These are phyloP conservation scores for Cyclotella baltica DNA, from an alignment of 108 stramenopile species.

Conservation along the genomic window DNA sequence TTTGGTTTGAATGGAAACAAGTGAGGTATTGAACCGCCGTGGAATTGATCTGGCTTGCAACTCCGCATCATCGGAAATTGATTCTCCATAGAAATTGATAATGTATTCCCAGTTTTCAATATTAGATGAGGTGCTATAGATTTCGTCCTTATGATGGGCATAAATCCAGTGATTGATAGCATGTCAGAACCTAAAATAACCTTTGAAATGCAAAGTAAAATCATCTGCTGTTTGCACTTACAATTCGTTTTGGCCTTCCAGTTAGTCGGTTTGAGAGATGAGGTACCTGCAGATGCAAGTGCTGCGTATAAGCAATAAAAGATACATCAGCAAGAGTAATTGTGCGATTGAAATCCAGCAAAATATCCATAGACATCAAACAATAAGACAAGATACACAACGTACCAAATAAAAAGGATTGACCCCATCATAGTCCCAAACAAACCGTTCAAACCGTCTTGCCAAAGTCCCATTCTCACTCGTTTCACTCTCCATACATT, in stretches of 20 bases:
- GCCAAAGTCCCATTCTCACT: slow-evolving; percentile 30
- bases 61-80: slow-evolving; percentile 9
- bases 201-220: background rate
- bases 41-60: slow-evolving; percentile 19
- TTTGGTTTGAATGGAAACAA: slow-evolving; percentile 13
- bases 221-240: slow-evolving; percentile 10
- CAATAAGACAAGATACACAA: background rate
- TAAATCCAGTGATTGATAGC: background rate
- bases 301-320: slow-evolving; percentile 10
- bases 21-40: slow-evolving; percentile 11
- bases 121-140: background rate
- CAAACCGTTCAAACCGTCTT: slow-evolving; percentile 20
- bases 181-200: background rate
- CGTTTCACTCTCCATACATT: slow-evolving; percentile 6
- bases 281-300: slow-evolving; percentile 23
- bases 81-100: slow-evolving; percentile 12
- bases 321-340: background rate
- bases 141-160: slow-evolving; percentile 6
- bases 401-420: slow-evolving; percentile 29
- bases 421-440: slow-evolving; percentile 31
- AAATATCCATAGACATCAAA: background rate
- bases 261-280: slow-evolving; percentile 14
- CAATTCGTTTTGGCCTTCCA: slow-evolving; percentile 20
- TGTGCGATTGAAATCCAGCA: background rate
- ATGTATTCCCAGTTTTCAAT: slow-evolving; percentile 23